Conservation (phyloP, 2,329 filamentous ascomycete species). For the Aspergillus puulaauensis region DNA sequence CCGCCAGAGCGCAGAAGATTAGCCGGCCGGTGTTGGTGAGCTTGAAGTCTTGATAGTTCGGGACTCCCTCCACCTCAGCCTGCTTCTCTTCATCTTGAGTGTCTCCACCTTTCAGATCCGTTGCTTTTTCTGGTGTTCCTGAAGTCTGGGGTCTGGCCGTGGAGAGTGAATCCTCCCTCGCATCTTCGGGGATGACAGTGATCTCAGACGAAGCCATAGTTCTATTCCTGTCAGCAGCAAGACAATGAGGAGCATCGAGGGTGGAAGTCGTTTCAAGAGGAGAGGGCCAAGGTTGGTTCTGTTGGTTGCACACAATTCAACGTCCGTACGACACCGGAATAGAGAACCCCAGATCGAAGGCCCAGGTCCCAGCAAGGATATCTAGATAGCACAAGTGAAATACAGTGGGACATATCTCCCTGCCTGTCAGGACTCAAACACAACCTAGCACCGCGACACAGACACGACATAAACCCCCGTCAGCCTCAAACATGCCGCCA, state of each 20-base stretch:
- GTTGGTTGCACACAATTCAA: not conserved
- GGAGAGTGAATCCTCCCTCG: not conserved
- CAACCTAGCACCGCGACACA: not conserved
- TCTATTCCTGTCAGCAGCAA: not conserved
- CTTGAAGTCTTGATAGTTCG: constrained; percentile 8
- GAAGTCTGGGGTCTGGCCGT: not conserved
- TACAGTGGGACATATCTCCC: not conserved
- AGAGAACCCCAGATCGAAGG: not conserved
- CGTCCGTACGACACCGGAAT: not conserved
- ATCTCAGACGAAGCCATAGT: constrained; percentile 1
- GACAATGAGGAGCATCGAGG: not conserved
- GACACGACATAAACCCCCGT: not conserved
- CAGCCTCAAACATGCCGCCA: not conserved
- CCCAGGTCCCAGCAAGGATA: not conserved
- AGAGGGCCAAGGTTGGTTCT: not conserved
- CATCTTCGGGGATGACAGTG: not conserved
- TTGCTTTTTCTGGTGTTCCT: not conserved
- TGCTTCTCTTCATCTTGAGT: not conserved
- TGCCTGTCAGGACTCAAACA: not conserved
- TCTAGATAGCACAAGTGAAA: not conserved
- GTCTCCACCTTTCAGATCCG: not conserved
- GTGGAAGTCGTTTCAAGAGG: not conserved
- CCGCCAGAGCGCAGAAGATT: constrained; percentile 26
- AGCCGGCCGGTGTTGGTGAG: constrained; percentile 8
- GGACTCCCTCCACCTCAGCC: not conserved